Evolutionary conservation across 495 filamentous ascomycete genomes (phyloP).

Genomic region (Aspergillus incahuasiensis): DNA sequence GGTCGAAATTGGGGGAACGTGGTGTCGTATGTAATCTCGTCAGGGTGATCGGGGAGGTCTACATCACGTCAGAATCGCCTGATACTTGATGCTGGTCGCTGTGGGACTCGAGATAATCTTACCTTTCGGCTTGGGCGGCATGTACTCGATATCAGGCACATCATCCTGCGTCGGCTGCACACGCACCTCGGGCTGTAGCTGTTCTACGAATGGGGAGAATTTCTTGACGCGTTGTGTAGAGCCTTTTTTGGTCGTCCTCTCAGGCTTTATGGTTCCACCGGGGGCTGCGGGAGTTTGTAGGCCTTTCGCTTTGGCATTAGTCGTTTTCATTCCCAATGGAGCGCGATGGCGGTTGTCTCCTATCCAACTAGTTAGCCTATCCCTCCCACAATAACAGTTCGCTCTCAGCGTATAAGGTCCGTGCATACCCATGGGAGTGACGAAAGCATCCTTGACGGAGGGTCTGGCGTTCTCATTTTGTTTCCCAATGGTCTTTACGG

Average conservation of each 20-base stretch:
- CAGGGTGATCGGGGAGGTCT: conserved; percentile 71
- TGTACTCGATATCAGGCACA: conserved; percentile 69
- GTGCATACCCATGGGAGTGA: conserved; percentile 75
- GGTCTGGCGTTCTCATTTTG: conserved; percentile 61
- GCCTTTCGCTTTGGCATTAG: conserved; percentile 80
- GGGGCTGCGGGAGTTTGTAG: conserved; percentile 58
- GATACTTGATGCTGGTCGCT: neutral
- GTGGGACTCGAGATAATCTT: conserved; percentile 14
- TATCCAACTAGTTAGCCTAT: conserved; percentile 23
- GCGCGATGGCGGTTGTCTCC: conserved; percentile 69
- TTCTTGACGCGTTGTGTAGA: conserved; percentile 50
- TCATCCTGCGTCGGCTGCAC: conserved; percentile 49
- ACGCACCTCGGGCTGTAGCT: conserved; percentile 28
- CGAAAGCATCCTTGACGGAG: conserved; percentile 59
- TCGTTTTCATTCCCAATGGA: conserved; percentile 87
- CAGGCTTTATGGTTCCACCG: conserved; percentile 39
- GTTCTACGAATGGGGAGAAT: conserved; percentile 34
- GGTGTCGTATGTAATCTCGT: conserved; percentile 63
- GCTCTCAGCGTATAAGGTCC: neutral
- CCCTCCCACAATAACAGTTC: neutral
- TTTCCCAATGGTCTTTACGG: conserved; percentile 56
- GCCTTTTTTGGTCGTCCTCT: conserved; percentile 44
- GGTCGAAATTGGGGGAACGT: conserved; percentile 49
- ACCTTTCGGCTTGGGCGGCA: conserved; percentile 62
- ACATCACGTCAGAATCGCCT: conserved; percentile 30